Evolutionary conservation across 208 protist species (phyloP).

Genomic region (Eutreptiella sp.): DNA sequence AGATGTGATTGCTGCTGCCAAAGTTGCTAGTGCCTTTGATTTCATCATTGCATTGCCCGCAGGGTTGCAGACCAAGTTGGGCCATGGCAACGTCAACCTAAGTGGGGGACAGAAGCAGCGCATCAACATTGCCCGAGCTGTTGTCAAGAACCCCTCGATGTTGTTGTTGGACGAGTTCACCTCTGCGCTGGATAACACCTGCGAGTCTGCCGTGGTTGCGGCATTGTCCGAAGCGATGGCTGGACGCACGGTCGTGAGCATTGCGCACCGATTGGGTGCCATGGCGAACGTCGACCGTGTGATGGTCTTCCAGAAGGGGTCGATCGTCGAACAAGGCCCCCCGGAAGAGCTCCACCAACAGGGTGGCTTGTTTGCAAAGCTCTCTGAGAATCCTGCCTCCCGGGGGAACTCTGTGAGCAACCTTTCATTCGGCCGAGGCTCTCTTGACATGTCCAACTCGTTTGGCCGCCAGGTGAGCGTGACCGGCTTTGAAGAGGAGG

Average conservation of each 20-base stretch:
- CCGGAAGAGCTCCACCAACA: constrained; percentile 23
- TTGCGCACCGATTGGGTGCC: constrained; percentile 35
- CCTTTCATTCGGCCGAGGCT: no score
- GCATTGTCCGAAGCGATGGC: constrained; percentile 37
- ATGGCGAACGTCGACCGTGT: constrained; percentile 21
- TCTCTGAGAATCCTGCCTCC: no score
- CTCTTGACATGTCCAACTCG: no score
- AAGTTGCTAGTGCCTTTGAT: constrained; percentile 65
- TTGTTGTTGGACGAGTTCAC: constrained; percentile 83
- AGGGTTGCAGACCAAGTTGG: constrained; percentile 65
- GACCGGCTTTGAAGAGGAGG: no score
- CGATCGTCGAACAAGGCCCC: constrained; percentile 24
- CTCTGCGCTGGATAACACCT: constrained; percentile 72
- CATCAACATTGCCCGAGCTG: constrained; percentile 70
- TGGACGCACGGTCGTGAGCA: constrained; percentile 20
- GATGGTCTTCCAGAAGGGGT: constrained; percentile 3
- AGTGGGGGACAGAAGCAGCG: constrained; percentile 81
- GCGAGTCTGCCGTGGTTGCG: constrained; percentile 70
- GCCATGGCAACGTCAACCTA: constrained; percentile 64
- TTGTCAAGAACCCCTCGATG: constrained; percentile 61
- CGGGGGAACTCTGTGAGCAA: no score
- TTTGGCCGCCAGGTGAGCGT: no score
- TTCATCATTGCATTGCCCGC: constrained; percentile 68
- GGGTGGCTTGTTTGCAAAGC: no score
- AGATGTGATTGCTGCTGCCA: constrained; percentile 68